phyloP scores from a whole-genome alignment of 108 stramenopile species.

The Skeletonema costatum region DNA sequence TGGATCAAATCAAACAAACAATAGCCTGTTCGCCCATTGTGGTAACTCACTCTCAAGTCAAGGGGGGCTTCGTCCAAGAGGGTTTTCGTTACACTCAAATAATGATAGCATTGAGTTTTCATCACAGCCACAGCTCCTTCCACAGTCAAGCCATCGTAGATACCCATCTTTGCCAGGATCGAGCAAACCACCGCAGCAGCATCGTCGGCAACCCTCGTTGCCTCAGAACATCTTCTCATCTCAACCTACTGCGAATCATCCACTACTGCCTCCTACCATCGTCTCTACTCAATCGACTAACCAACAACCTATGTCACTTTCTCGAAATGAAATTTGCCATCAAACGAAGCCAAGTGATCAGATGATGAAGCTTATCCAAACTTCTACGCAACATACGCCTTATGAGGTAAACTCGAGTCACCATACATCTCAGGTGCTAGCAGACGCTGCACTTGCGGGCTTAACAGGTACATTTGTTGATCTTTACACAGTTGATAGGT shows the following conservation, averaged over 20 bases:
- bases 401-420: constrained; percentile 33
- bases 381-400: constrained; percentile 8
- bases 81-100: constrained; percentile 16
- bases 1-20: constrained; percentile 38
- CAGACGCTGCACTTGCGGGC: constrained; percentile 43
- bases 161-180: constrained; percentile 3
- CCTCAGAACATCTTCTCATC: background rate
- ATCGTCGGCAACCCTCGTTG: constrained; percentile 23
- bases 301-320: background rate
- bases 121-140: background rate
- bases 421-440: constrained; percentile 29
- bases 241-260: background rate
- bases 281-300: constrained; percentile 10
- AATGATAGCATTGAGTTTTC: constrained; percentile 1
- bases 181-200: background rate
- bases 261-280: constrained; percentile 14
- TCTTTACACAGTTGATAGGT: constrained; percentile 37
- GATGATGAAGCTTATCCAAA: background rate
- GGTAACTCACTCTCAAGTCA: background rate
- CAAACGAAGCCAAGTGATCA: background rate
- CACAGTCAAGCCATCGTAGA: constrained; percentile 4
- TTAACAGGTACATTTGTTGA: constrained; percentile 25
- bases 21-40: constrained; percentile 9
- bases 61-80: constrained; percentile 20
- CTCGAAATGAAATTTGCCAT: background rate